phyloP scores from a whole-genome alignment of 305 asterid genomes.

The Fraxinus platypoda region DNA sequence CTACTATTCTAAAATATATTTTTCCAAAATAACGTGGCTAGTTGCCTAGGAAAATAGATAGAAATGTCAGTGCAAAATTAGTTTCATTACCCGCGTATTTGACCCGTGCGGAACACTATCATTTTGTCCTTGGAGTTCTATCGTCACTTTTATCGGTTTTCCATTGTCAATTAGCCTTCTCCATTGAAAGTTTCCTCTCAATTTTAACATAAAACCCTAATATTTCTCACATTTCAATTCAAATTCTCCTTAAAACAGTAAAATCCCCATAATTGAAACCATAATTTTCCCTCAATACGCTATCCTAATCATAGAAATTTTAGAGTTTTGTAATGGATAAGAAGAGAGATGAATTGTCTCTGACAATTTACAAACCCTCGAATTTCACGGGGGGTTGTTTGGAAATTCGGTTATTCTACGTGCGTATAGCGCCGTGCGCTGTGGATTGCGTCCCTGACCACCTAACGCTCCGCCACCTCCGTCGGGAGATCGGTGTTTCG shows the following conservation, averaged over 20 bases:
- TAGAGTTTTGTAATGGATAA: conserved; percentile 48
- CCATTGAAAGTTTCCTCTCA: not conserved
- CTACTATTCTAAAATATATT: too few relatives aligned
- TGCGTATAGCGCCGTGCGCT: conserved; percentile 56
- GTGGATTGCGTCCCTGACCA: conserved; percentile 49
- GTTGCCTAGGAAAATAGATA: too few relatives aligned
- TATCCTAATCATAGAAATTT: conserved; percentile 6
- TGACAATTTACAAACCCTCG: conserved; percentile 47
- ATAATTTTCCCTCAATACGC: conserved; percentile 10
- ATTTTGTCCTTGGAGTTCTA: not conserved
- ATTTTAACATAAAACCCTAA: not conserved
- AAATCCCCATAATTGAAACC: not conserved
- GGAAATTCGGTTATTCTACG: conserved; percentile 66
- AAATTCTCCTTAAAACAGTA: not conserved
- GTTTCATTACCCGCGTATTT: not conserved
- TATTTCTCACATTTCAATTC: not conserved
- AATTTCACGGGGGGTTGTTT: conserved; percentile 60
- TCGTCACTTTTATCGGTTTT: not conserved
- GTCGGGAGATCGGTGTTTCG: conserved; percentile 55
- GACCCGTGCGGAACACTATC: not conserved
- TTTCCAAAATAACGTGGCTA: too few relatives aligned
- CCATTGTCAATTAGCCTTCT: not conserved
- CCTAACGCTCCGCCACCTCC: conserved; percentile 59
- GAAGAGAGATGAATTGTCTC: conserved; percentile 45
- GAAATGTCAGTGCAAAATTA: too few relatives aligned